Conservation (phyloP, 306 rosid species). For the Citrullus mucosospermus region DNA sequence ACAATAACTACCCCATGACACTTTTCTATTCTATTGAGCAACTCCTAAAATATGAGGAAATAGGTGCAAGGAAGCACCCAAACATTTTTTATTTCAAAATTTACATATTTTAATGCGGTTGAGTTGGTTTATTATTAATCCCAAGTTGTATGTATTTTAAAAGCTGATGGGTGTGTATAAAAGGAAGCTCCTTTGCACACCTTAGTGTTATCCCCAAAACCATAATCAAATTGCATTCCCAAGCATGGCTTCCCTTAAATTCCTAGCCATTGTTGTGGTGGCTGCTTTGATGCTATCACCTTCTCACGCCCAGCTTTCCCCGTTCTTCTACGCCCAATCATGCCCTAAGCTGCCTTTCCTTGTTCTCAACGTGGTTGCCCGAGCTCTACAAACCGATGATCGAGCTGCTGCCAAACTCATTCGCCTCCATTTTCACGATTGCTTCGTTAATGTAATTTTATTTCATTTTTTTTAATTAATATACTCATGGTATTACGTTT, state of each 20-base stretch:
- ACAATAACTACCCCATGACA: too few relatives aligned
- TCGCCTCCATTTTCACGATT: neutral
- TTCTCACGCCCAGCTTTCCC: neutral
- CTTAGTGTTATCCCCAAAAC: neutral
- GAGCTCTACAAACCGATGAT: neutral
- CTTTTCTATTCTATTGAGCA: too few relatives aligned
- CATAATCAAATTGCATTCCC: too few relatives aligned
- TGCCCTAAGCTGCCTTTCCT: neutral
- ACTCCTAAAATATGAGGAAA: too few relatives aligned
- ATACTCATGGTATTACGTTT: too few relatives aligned
- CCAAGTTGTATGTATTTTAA: neutral
- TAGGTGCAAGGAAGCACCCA: too few relatives aligned
- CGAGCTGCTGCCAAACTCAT: neutral
- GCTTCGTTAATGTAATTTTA: neutral
- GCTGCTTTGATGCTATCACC: neutral
- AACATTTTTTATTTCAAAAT: too few relatives aligned
- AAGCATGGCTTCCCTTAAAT: neutral
- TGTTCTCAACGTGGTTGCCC: neutral
- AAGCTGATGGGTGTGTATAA: neutral
- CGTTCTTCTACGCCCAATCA: neutral
- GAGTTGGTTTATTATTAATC: neutral
- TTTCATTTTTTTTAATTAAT: too few relatives aligned
- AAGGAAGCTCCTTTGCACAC: neutral
- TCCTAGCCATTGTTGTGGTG: neutral
- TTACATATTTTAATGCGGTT: too few relatives aligned